Evolutionary conservation across 2,329 filamentous ascomycete genomes (phyloP), one percentile per base, ranked within the genome.

Genomic region (Sclerotinia spermophila): DNA sequence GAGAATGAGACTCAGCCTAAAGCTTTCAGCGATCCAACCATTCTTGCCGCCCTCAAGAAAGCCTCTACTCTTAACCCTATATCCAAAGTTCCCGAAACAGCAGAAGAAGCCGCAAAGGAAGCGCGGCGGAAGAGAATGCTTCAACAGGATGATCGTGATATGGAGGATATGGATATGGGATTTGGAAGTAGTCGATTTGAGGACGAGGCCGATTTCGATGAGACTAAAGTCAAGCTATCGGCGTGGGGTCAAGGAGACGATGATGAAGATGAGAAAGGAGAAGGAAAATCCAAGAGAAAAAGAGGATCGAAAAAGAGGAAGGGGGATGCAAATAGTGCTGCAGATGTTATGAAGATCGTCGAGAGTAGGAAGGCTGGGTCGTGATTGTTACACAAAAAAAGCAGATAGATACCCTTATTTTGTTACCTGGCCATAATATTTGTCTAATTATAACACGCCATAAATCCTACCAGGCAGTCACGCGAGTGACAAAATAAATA

Each of bases 111-210:
- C 8, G 87, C 87, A 2, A 87, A 89, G 72, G 87, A 90, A 73
- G 89, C 89, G 65, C 89, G 91, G 11, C 87, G 90, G 67, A 90
- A 89, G 79, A 90, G 87, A 74, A 91, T 97, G 83, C 84, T 97
- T 8, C 84, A 90, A 76, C 86, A 86, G 72, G 88, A 89, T 69
- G 91, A 92, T 75, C 87, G 94, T 62, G 95, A 98, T 79, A 89
- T 94, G 62, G 90, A 95, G 71, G 95, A 99, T 81, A 86, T 99
- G 82, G 96, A 99, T 78, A 88, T 98, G 84, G 95, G 94, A 72
- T 98, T 99, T 78, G 96, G 96, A 45, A 92, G 90, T 30, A 96
- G 91, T 78, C 87, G 95, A 40, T 90, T 93, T 77, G 94, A 92
- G 68, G 96, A 97, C 77, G 94, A 94, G 65, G 94, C 94, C 72